Base-by-base conservation (phyloP, 768 basidiomycete genomes). In the Termitomyces sp. region DNA sequence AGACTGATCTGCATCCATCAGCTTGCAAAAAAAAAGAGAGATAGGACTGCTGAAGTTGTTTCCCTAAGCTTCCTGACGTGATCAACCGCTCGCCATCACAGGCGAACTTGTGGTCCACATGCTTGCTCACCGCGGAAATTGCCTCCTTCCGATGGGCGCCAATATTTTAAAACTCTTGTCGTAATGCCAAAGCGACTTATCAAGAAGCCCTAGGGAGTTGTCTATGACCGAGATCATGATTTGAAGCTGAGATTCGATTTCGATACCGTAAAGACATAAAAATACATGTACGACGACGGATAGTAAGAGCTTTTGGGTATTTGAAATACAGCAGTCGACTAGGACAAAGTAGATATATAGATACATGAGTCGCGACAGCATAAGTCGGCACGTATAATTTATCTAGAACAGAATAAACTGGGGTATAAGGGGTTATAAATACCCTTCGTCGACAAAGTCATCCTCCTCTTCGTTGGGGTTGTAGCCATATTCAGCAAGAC, bases 401-500 rank as follows among this genome's bases (percentile, higher is more conserved):
- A n/a, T 42, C 3, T 32, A 22, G 29, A 9, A n/a, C n/a, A 29
- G 29, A 29, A 9, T 29, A 29, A 32, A 3, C 20, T 22, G 31
- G 18, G 18, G 16, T 27, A 43, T 51, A 15, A 16, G 5, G n/a
- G 1, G 16, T 50, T 20, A 15, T 4, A 12, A 7, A 44, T 27
- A 48, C 29, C 46, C 52, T 35, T 53, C 53, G 22, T 58, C 54
- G n/a, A n/a, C n/a, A 5, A 40, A 53, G n/a, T 63, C 62, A 27
- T 53, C 52, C 10, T 59, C 60, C 1, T 43, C 52, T 18, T 56
- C 60, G 22, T 63, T 41, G 55, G 58, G 63, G 38, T 60, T 49
- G 36, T 63, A 63, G 12, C 63, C 63, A 18, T 31, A 56, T 41
- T 54, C 43, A 18, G 52, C 63, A 6, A 63, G 60, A 18, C 41